A percentile compares a stretch with the other conserved stretches of the same genome.
These are phyloP conservation scores for Biancaea sappan DNA, from an alignment of 306 rosid genomes.

Conservation along the genomic window DNA sequence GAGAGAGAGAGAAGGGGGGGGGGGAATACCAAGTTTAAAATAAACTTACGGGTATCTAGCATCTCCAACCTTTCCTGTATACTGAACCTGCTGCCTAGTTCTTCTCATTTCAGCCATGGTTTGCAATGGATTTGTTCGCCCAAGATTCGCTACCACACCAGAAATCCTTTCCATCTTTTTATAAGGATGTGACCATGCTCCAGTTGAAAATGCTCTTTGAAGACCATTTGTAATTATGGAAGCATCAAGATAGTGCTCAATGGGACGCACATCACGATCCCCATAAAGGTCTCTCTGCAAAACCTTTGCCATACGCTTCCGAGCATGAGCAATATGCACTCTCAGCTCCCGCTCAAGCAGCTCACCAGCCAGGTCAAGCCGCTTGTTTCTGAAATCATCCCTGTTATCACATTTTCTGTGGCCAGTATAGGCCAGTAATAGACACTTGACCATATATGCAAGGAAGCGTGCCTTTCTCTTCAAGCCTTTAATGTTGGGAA, in stretches of 20 bases:
- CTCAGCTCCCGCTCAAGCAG: conserved; percentile 85
- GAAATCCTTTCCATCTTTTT: conserved; percentile 89
- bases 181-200: conserved; percentile 95
- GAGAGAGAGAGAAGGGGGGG: neutral
- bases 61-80: conserved; percentile 96
- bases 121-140: conserved; percentile 91
- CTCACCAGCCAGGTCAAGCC: conserved; percentile 90
- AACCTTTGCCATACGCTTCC: conserved; percentile 79
- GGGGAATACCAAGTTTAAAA: conserved; percentile 23
- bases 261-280: conserved; percentile 62
- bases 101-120: conserved; percentile 86
- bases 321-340: conserved; percentile 82
- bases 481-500: conserved; percentile 62
- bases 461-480: conserved; percentile 78
- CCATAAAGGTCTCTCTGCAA: conserved; percentile 91
- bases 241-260: conserved; percentile 89
- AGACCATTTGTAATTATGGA: conserved; percentile 93
- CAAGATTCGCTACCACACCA: conserved; percentile 85
- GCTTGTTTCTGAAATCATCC: conserved; percentile 89
- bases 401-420: conserved; percentile 77
- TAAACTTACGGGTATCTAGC: conserved; percentile 96
- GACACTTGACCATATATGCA: conserved; percentile 93
- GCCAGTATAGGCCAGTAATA: conserved; percentile 71
- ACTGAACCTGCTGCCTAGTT: conserved; percentile 92
- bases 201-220: conserved; percentile 94